Evolutionary conservation across 148 eudicot genomes (phyloP), one percentile per base, ranked within the genome.

Genomic region (Cornus suecica): DNA sequence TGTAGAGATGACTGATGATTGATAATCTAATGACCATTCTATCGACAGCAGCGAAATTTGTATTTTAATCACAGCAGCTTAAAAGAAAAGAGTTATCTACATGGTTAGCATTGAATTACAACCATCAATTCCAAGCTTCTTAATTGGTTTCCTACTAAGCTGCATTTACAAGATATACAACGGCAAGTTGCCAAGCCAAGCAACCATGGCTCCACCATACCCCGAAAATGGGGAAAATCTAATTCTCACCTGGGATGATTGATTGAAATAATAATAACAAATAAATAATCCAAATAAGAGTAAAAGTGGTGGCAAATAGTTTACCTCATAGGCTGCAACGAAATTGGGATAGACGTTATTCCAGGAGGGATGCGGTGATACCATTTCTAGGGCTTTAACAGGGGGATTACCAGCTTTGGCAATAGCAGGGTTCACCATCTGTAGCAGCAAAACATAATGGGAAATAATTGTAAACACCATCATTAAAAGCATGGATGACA

Each of bases 371-470:
- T 69, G 83, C 31, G 76, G 72, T 52, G 83, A 75, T 72, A 80
- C 27, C 76, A 82, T 24, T 65, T 89, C 76, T 41, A 65, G 58
- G 22, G 84, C 89, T 70, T 77, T 69, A 41, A 78, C 78, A 51
- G 82, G 76, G 28, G 71, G 70, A 77, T 71, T 48, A 48, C 54
- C 54, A 11, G 54, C 71, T 28, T 78, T 66, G 31, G 30, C 37
- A 30, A 80, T 63, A 69, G 79, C 58, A 70, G 87, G 74, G 25
- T 80, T 78, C 41, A 80, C 81, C 73, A 65, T 73, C 84, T 88
- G 79, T 37, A 72, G 71, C 63, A 71, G 72, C 73, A 78, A 20
- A 71, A 48, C 68, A 74, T 72, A 15, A 67, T 51, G 3, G 60
- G 48, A 58, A 22, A 14, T 8, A 26, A 31, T 62, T 31, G 52